Base-by-base conservation (phyloP, 139 green algal genomes). In the Axilococcus clingmanii region DNA sequence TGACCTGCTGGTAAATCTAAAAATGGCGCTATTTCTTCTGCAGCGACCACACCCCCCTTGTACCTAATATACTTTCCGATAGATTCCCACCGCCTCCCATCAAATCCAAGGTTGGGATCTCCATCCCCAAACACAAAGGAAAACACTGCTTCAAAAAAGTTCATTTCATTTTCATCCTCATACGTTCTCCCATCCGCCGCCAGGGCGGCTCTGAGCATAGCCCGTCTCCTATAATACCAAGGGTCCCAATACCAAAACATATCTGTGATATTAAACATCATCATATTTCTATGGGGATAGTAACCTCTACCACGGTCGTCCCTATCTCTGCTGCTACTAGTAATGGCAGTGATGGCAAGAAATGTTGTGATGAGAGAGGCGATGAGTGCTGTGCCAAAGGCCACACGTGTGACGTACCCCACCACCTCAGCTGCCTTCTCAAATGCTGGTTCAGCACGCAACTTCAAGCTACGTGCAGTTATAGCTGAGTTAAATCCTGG, bases 71-170 rank as follows among this genome's bases (percentile, higher is more conserved):
- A 66, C 2, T 49, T 45, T 5, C 69, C 67, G 30, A 96, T 73
- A 35, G 52, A 31, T 22, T 71, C 50, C 89, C 89, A 98, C 2
- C 87, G 76, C 30, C 52, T 35, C 43, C 81, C 69, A 32, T 97
- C 86, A 19, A 76, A 89, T 27, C 50, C 70, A 4, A 59, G 30
- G 54, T 98, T 98, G 8, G 89, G 88, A 65, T 98, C 76, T 0
- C 91, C 91, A 65, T 98, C 91, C 0, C 91, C 91, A 76, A 97
- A 97, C 33, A 98, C 91, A 61, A 94, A 97, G 4, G 66, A 84
- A 64, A 96, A 97, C 22, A 95, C 75, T 4, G 77, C 51, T 68
- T 96, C 81, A 29, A 93, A 55, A 40, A 95, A 94, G 40, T 61
- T 83, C 65, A 93, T 77, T 34, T 41, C 25, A 31, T 46, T 23